Base-by-base conservation (phyloP, 495 filamentous ascomycete genomes). In the Halenospora varia region DNA sequence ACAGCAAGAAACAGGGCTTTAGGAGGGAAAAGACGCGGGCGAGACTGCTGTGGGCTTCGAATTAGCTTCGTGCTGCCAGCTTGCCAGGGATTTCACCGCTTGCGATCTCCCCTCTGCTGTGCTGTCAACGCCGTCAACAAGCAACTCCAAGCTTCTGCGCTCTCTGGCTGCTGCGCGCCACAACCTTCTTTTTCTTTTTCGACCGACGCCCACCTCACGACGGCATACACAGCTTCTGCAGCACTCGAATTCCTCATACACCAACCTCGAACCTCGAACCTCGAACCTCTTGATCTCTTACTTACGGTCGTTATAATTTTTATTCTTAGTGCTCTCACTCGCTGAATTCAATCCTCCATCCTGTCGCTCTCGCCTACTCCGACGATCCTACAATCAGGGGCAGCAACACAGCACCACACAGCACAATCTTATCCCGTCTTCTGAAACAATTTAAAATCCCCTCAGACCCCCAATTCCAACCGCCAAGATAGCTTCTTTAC, bases 401-500 rank as follows among this genome's bases (percentile, higher is more conserved):
- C 24, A 19, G 15, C 25, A n/a, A 40, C n/a, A n/a, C n/a, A n/a
- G 3, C 3, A 48, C 17, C 17, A 20, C 22, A 19, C 10, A 47
- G 10, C 23, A 48, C 3, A 42, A 11, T 20, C 44, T n/a, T 11
- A 25, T 25, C 39, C 20, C 40, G 44, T 20, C 19, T 35, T 25
- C 49, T 52, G 53, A 53, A 59, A 63, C 60, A 54, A 56, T 48
- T 41, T 49, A 54, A 26, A 47, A 35, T 57, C 53, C 20, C 55
- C 35, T 25, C 53, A n/a, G 24, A 13, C 48, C 25, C 45, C 44
- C 39, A 23, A 51, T 51, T 15, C 25, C 47, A 22, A 57, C 56
- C 68, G 61, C 60, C 64, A 70, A 64, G 45, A 63, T 64, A 51
- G 62, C 62, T 56, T 53, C 61, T 47, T 49, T 53, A 56, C 62